Conservation (phyloP, 2,329 filamentous ascomycete species). For the Ceratocystis ficicola region DNA sequence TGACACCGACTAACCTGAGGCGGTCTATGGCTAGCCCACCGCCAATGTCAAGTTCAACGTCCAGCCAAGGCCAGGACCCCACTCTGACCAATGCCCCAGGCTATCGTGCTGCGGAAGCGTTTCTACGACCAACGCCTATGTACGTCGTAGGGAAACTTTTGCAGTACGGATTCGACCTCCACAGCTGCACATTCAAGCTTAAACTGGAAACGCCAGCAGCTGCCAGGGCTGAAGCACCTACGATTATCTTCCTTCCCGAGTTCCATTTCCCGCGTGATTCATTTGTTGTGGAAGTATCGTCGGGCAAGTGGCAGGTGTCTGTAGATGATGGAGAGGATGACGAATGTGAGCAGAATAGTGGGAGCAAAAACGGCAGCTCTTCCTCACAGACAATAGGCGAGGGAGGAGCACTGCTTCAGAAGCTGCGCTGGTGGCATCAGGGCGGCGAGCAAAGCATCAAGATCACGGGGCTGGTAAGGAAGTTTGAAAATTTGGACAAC, state of each 20-base stretch:
- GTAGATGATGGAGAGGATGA: constrained; percentile 42
- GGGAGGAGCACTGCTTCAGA: constrained; percentile 58
- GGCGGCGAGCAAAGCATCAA: constrained; percentile 71
- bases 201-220: constrained; percentile 46
- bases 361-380: background rate
- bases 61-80: constrained; percentile 34
- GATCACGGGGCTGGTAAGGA: constrained; percentile 60
- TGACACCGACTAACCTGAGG: constrained; percentile 67
- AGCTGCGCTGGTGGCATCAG: constrained; percentile 83
- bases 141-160: constrained; percentile 58
- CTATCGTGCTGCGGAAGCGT: constrained; percentile 84
- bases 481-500: constrained; percentile 35
- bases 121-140: constrained; percentile 72
- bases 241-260: constrained; percentile 73
- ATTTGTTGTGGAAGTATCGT: constrained; percentile 61
- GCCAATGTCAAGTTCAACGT: constrained; percentile 42
- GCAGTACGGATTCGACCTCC: constrained; percentile 70
- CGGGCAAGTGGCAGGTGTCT: constrained; percentile 81
- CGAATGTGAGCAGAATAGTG: constrained; percentile 4
- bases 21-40: constrained; percentile 55
- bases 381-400: constrained; percentile 28
- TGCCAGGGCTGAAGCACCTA: constrained; percentile 50
- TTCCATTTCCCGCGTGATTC: constrained; percentile 77
- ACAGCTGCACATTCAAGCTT: constrained; percentile 64
- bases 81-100: constrained; percentile 55